phyloP scores from a whole-genome alignment of 192 early-diverging fungal species.

The Helicostylum pulchrum region DNA sequence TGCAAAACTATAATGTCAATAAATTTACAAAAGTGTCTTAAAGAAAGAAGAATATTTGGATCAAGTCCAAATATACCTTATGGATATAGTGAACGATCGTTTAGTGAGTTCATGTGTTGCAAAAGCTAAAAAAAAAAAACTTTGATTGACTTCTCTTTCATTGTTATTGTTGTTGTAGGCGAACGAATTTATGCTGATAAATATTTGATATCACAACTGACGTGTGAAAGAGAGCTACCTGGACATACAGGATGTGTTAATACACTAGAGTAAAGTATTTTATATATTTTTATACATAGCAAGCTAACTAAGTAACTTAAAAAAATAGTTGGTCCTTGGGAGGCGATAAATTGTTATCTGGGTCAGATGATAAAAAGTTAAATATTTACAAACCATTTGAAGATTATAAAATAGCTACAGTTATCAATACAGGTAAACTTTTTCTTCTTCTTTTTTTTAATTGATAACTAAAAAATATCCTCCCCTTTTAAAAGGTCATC shows the following conservation, averaged over 20 bases:
- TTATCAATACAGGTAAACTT: conserved; percentile 33
- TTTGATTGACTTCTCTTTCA: too few species aligned
- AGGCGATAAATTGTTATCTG: conserved; percentile 52
- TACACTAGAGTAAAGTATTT: conserved; percentile 37
- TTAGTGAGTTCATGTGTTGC: neutral
- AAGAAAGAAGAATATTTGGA: conserved; percentile 3
- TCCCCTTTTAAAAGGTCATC: conserved; percentile 48
- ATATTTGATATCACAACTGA: conserved; percentile 33
- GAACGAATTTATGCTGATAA: conserved; percentile 15
- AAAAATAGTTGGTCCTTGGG: conserved; percentile 47
- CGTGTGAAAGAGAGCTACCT: conserved; percentile 30
- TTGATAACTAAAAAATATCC: neutral
- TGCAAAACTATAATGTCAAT: neutral
- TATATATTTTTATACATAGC: neutral
- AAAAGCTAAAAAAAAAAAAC: neutral
- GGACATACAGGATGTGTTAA: conserved; percentile 61
- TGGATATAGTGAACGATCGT: neutral
- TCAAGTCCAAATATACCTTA: neutral
- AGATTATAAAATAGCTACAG: conserved; percentile 38
- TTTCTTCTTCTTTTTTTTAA: neutral
- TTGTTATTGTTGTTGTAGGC: neutral
- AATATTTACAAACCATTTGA: conserved; percentile 51
- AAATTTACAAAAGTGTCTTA: conserved; percentile 11
- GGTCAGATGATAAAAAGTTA: conserved; percentile 61
- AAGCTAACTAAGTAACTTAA: too few species aligned